Evolutionary conservation across 2,329 filamentous ascomycete species (phyloP).

Genomic region (Diatrype stigma): DNA sequence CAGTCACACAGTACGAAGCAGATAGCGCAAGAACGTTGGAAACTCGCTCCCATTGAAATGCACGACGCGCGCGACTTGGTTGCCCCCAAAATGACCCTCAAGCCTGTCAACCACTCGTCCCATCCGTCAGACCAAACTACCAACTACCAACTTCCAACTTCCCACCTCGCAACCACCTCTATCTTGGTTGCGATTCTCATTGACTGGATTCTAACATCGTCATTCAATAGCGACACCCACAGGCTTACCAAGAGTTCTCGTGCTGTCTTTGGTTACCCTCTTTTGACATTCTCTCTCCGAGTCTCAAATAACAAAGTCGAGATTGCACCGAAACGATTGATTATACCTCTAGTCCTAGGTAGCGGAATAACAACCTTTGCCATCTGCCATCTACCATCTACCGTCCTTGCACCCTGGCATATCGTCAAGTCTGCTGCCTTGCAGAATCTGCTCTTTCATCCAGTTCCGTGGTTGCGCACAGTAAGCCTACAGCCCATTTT

Average conservation of each 20-base stretch:
- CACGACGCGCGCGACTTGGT: neutral
- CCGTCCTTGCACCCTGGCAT: neutral
- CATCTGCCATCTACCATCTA: neutral
- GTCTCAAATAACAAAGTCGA: no score
- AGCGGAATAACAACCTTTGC: neutral
- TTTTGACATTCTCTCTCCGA: no score
- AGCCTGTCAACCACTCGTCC: neutral
- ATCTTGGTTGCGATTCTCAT: no score
- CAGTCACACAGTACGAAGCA: no score
- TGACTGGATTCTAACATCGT: no score
- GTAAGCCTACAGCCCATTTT: neutral
- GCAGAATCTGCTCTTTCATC: neutral
- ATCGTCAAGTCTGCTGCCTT: neutral
- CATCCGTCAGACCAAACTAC: no score
- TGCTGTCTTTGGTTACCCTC: no score
- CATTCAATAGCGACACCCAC: no score
- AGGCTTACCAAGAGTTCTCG: no score
- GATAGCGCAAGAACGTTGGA: neutral
- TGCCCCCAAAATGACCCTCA: neutral
- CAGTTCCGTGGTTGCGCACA: neutral
- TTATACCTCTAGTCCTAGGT: no score
- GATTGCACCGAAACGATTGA: neutral
- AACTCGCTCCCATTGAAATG: neutral
- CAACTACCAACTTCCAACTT: no score
- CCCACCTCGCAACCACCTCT: no score